Base-by-base conservation (phyloP, 768 basidiomycete genomes). In the Tremella mesenterica region DNA sequence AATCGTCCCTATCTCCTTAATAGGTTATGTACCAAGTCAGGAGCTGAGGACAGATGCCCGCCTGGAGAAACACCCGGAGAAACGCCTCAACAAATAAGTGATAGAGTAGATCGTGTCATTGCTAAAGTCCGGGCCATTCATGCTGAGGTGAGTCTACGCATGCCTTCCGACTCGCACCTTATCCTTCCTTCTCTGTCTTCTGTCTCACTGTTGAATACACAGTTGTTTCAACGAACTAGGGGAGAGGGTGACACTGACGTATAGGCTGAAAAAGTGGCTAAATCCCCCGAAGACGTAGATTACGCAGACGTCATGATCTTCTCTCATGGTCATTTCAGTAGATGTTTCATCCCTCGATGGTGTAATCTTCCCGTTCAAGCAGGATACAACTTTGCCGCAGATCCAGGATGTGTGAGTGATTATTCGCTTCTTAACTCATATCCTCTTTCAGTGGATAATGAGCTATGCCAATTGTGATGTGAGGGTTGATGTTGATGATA, bases 301-400 rank as follows among this genome's bases (percentile, higher is more conserved):
- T 52, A 64, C 44, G 48, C 65, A 18, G 89, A 95, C 63, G 84
- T 90, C 9, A 79, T 92, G 54, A 85, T 97, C 64, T 82, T 96
- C 55, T 87, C 89, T 0, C 92, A 96, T 72, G 90, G 76, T 23
- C 72, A 73, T 47, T 73, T 71, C 56, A 86, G 80, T 50, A 81
- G 85, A 34, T 79, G 80, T 44, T 76, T 89, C 61, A 85, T 91
- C 49, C 77, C 87, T 13, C 84, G 89, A 44, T 93, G 89, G 89
- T 81, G 86, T 57, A 74, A 79, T 23, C 81, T 87, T 63, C 81
- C 82, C 21, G 27, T 70, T 13, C 26, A 53, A 25, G 60, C 60
- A 25, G 68, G 71, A 4, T 73, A 83, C 2, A 83, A 84, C 70
- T 86, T 89, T 73, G 84, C 85, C 53, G 83, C 88, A n/a, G 86